phyloP scores from a whole-genome alignment of 257 asterid genomes.

The Fraxinus excelsior region DNA sequence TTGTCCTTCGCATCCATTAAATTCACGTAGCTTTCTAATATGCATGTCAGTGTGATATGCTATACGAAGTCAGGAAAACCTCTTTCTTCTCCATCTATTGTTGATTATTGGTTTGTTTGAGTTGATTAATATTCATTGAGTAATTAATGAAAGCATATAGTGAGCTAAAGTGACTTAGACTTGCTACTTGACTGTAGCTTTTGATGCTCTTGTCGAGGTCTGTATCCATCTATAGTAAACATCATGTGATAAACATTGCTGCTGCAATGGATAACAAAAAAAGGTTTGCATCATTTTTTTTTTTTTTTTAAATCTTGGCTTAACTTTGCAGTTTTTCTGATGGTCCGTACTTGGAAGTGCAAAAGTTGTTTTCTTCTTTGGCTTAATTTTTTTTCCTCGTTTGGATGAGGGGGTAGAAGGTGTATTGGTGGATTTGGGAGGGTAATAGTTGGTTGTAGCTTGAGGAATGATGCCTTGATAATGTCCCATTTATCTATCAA shows the following conservation, averaged over 20 bases:
- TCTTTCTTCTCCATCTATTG: background rate
- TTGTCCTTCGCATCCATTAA: conserved; percentile 12
- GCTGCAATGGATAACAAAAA: background rate
- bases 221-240: background rate
- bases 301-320: background rate
- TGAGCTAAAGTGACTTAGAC: background rate
- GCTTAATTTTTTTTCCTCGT: background rate
- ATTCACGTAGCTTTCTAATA: conserved; percentile 17
- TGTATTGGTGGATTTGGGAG: background rate
- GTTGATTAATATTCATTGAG: background rate
- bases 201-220: background rate
- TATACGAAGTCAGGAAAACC: background rate
- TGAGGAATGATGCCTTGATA: background rate
- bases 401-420: background rate
- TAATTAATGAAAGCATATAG: background rate
- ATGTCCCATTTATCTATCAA: background rate
- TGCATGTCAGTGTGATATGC: conserved; percentile 5
- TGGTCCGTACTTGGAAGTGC: background rate
- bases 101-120: background rate
- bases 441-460: background rate
- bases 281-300: background rate
- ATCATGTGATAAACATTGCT: background rate
- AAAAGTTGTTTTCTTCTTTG: background rate
- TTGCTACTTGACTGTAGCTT: background rate
- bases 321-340: background rate